Evolutionary conservation across 2,329 filamentous ascomycete genomes (phyloP).

Genomic region (Monosporascus sp.): DNA sequence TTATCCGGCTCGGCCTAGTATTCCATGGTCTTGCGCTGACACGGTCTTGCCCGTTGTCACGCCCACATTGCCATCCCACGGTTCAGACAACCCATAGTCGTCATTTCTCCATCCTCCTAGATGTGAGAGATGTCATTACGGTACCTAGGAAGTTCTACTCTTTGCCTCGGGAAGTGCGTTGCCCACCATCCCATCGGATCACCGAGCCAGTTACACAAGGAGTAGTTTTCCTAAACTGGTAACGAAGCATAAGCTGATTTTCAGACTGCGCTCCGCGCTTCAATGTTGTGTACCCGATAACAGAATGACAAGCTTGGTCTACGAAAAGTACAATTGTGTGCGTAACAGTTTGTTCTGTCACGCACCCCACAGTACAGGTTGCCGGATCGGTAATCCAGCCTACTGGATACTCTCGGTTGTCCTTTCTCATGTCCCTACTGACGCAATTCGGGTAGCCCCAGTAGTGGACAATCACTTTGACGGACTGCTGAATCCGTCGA

Average conservation of each 20-base stretch:
- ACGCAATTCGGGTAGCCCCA: constrained; percentile 9
- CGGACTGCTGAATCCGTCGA: neutral
- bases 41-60: neutral
- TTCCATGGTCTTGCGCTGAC: too few species aligned
- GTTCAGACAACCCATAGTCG: neutral
- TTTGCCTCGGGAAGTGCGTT: neutral
- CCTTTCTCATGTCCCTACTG: constrained; percentile 13
- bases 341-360: constrained; percentile 13
- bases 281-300: constrained; percentile 10
- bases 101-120: neutral
- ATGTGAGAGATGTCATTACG: neutral
- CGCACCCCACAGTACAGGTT: constrained; percentile 19
- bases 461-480: neutral
- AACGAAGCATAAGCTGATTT: neutral
- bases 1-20: neutral
- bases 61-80: neutral
- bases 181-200: neutral
- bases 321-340: constrained; percentile 3
- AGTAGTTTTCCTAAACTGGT: neutral
- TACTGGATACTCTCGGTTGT: constrained; percentile 11
- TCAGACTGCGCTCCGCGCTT: neutral
- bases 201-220: neutral
- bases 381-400: constrained; percentile 18
- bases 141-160: neutral
- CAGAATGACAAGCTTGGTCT: constrained; percentile 6